Evolutionary conservation across 2,329 filamentous ascomycete genomes (phyloP).

Genomic region (Aspergillus fischeri): DNA sequence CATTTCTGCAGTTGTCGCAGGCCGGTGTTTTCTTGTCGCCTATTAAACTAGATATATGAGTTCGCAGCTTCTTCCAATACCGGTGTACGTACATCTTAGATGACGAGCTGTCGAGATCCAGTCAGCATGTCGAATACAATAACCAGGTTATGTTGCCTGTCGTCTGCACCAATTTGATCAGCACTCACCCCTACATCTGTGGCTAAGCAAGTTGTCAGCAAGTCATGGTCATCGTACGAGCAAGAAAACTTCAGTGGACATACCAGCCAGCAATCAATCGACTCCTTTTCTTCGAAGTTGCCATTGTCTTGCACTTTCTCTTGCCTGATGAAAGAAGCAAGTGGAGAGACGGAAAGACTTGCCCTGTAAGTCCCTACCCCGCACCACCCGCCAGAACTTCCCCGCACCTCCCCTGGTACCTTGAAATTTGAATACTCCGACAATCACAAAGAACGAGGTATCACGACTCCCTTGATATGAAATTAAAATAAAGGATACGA

Average conservation of each 20-base stretch:
- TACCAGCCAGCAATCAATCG: conserved; percentile 21
- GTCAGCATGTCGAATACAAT: background rate
- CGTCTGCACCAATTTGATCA: background rate
- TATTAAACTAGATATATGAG: conserved; percentile 2
- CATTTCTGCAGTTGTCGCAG: conserved; percentile 17
- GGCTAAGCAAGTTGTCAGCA: conserved; percentile 9
- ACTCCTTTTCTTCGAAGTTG: conserved; percentile 10
- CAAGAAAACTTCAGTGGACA: background rate
- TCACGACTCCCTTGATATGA: too few relatives aligned
- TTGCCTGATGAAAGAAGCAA: background rate
- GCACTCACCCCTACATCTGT: conserved; percentile 22
- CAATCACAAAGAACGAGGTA: too few relatives aligned
- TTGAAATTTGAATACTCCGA: too few relatives aligned
- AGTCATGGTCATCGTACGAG: background rate
- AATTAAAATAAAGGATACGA: too few relatives aligned
- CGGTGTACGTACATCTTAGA: conserved; percentile 17
- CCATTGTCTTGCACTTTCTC: conserved; percentile 6
- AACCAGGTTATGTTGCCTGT: background rate
- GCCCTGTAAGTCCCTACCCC: background rate
- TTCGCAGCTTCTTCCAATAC: background rate
- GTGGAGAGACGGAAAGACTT: conserved; percentile 17
- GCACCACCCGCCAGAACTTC: background rate
- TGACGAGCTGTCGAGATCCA: conserved; percentile 14
- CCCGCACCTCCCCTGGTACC: background rate
- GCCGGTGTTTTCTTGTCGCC: conserved; percentile 14